Evolutionary conservation across 2,329 filamentous ascomycete species (phyloP).

Genomic region (Cladophialophora bantiana): DNA sequence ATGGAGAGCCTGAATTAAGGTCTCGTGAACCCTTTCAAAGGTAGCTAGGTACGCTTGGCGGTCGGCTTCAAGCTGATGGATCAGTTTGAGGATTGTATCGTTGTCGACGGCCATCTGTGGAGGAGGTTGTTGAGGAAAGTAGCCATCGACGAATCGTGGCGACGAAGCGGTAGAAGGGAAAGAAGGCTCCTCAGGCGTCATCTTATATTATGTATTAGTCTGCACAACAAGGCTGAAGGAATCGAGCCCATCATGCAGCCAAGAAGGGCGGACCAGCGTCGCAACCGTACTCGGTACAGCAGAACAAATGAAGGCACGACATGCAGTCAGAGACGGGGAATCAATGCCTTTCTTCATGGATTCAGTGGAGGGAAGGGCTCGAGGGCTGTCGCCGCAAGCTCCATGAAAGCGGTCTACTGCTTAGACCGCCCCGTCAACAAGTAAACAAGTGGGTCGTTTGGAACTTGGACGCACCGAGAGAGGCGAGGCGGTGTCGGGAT

Average conservation of each 20-base stretch:
- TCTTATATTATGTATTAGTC: slow-evolving; percentile 21
- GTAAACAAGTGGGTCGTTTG: slow-evolving; percentile 4
- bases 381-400: not conserved
- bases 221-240: slow-evolving; percentile 21
- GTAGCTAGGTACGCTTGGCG: slow-evolving; percentile 38
- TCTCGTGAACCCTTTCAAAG: slow-evolving; percentile 38
- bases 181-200: slow-evolving; percentile 18
- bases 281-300: not conserved
- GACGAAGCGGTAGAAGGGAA: slow-evolving; percentile 15
- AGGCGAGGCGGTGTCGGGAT: not conserved
- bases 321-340: not conserved
- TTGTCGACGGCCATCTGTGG: slow-evolving; percentile 39
- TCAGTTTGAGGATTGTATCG: slow-evolving; percentile 34
- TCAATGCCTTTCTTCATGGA: not conserved
- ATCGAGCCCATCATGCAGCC: slow-evolving; percentile 25
- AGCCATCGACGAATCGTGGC: slow-evolving; percentile 29
- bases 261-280: slow-evolving; percentile 14
- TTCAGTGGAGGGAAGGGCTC: slow-evolving; percentile 3
- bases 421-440: not conserved
- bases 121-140: slow-evolving; percentile 26
- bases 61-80: slow-evolving; percentile 39
- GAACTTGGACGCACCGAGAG: not conserved
- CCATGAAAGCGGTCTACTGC: slow-evolving; percentile 5
- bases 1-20: slow-evolving; percentile 36
- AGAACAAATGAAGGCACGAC: not conserved